A percentile compares a stretch with the other conserved stretches of the same genome.
These are phyloP conservation scores for Trichosanthes truncata DNA, from an alignment of 306 rosid genomes.

Conservation along the genomic window DNA sequence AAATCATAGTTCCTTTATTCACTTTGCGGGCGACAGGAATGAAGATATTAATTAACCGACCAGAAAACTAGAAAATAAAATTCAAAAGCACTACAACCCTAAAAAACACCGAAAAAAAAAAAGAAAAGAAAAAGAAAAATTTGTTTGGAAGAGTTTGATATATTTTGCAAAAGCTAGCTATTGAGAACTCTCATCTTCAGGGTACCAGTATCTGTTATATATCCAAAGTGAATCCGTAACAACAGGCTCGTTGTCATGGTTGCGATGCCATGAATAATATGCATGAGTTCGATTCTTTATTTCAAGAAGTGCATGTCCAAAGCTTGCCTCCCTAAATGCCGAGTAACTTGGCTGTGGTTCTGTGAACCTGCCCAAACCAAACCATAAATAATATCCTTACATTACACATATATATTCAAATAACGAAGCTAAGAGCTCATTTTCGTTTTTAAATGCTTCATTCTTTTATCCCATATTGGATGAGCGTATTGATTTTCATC, in stretches of 20 bases:
- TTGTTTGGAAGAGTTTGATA: neutral
- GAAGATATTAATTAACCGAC: neutral
- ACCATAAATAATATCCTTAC: neutral
- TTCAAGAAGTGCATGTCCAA: slow-evolving; percentile 19
- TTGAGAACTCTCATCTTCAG: slow-evolving; percentile 7
- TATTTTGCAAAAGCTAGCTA: neutral
- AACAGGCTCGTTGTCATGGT: slow-evolving; percentile 8
- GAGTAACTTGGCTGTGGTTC: slow-evolving; percentile 21
- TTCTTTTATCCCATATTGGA: too few relatives aligned
- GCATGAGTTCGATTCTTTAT: slow-evolving; percentile 23
- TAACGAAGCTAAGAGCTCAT: too few relatives aligned
- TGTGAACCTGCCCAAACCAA: neutral
- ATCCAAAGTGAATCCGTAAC: slow-evolving; percentile 14
- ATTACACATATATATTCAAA: neutral
- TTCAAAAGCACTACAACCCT: neutral
- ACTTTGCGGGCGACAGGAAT: neutral
- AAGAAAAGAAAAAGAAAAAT: neutral
- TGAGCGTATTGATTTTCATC: too few relatives aligned
- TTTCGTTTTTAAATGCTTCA: too few relatives aligned
- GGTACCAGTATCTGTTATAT: slow-evolving; percentile 12
- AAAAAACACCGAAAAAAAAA: neutral
- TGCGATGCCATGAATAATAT: slow-evolving; percentile 19
- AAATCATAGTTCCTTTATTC: neutral
- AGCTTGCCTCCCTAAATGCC: slow-evolving; percentile 17
- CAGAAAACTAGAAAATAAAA: neutral